Evolutionary conservation across 352 stramenopile species (phyloP), one percentile per base, ranked within the genome.

Genomic region (Globisporangium emineosum): DNA sequence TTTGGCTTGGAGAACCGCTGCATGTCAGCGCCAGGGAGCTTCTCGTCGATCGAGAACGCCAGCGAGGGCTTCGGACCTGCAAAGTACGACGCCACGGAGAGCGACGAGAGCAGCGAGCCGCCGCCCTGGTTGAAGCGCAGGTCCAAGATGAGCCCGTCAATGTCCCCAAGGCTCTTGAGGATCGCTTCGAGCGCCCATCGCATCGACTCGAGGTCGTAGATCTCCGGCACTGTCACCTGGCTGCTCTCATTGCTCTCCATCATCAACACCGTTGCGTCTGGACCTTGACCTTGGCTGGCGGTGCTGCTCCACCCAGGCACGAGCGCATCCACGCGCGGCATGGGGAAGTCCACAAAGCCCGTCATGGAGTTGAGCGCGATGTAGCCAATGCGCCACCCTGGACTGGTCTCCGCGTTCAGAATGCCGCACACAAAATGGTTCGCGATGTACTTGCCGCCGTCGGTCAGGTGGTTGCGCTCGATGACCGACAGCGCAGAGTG

Each of bases 171-270:
- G 8, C 76, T 77, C 29, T 79, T 67, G 45, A 94, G 75, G 27
- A 94, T 87, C 9, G 86, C 83, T 72, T 94, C 83, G n/a, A 94
- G 66, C 30, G 86, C 88, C 86, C 86, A 94, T 17, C 83, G 83
- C 83, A 94, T 93, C 7, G 83, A 87, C 68, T 94, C 86, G n/a
- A 94, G 60, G 62, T 94, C 86, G 62, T 91, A 94, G 21, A 91
- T 85, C 69, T 93, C 82, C 1, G 86, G 86, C 21, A 94, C 83
- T 0, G 71, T 49, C 45, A 75, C 63, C n/a, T 68, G 42, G 27
- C 32, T 71, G 21, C 27, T 66, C 29, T 62, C 53, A n/a, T 32
- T 49, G 35, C 30, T 57, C 21, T 58, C 51, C 79, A 54, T 40
- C 66, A 71, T 23, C 65, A 77, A 13, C 49, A 57, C 15, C 60